Percentiles rank a stretch among this genome's conserved stretches.
phyloP scores from a whole-genome alignment of 768 basidiomycete genomes.

The Auricularia sp. region DNA sequence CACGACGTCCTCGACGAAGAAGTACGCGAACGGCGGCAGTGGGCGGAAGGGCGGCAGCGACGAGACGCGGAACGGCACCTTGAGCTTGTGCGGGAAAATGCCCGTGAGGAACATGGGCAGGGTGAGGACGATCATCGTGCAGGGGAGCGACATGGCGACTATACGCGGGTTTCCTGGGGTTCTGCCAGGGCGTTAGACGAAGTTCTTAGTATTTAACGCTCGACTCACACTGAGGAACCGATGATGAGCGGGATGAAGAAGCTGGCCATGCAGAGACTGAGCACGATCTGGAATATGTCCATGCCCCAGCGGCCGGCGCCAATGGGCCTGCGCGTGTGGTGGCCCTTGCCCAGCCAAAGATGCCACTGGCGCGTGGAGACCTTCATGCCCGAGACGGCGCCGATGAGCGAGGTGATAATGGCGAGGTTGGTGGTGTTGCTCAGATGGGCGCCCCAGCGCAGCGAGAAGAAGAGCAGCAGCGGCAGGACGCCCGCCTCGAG shows the following conservation, averaged over 20 bases:
- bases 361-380: constrained; percentile 17
- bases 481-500: constrained; percentile 21
- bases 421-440: constrained; percentile 20
- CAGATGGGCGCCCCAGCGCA: constrained; percentile 21
- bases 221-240: constrained; percentile 20
- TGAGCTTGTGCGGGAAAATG: constrained; percentile 16
- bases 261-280: constrained; percentile 14
- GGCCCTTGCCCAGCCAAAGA: constrained; percentile 16
- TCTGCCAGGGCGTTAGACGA: constrained; percentile 5
- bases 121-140: constrained; percentile 19
- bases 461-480: constrained; percentile 21
- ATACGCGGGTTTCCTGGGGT: constrained; percentile 16
- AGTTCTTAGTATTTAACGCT: neutral
- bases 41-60: constrained; percentile 17
- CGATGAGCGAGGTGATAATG: constrained; percentile 22
- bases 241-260: constrained; percentile 22
- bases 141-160: constrained; percentile 20
- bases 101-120: constrained; percentile 20
- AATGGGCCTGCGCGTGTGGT: constrained; percentile 17
- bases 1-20: constrained; percentile 21
- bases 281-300: constrained; percentile 18
- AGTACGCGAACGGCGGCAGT: constrained; percentile 21
- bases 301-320: constrained; percentile 20
- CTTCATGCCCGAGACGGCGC: constrained; percentile 21
- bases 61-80: constrained; percentile 21